Conservation (phyloP, 176 grass and related monocot species). For the Triticum monococcum region DNA sequence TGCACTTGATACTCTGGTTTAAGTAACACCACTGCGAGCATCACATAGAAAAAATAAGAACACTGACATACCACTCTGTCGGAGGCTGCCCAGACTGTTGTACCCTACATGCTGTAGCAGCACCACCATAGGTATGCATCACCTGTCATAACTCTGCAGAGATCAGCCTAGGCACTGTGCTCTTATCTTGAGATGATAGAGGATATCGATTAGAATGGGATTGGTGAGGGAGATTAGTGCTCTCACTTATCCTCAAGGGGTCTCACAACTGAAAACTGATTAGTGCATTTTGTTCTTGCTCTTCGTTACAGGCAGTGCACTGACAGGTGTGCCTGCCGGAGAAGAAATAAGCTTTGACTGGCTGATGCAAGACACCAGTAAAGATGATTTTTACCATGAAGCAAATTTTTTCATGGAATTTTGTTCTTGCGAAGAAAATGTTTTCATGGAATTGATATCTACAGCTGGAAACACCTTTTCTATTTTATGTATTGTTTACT, state of each 20-base stretch:
- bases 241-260: background rate
- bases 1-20: background rate
- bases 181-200: background rate
- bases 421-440: background rate
- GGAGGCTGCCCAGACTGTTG: background rate
- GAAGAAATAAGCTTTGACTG: background rate
- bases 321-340: background rate
- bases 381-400: background rate
- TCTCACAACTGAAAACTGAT: background rate
- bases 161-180: background rate
- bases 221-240: background rate
- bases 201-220: background rate
- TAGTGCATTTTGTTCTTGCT: slow-evolving; percentile 10
- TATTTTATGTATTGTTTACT: background rate
- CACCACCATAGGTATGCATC: background rate
- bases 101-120: background rate
- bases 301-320: background rate
- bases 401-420: background rate
- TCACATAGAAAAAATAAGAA: background rate
- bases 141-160: background rate
- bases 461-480: background rate
- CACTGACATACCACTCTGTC: background rate
- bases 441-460: background rate
- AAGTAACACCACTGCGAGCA: background rate
- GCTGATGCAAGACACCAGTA: background rate